These are phyloP conservation scores for Pseudogymnoascus sp. DNA, from an alignment of 2,329 filamentous ascomycete species.

Conservation along the genomic window DNA sequence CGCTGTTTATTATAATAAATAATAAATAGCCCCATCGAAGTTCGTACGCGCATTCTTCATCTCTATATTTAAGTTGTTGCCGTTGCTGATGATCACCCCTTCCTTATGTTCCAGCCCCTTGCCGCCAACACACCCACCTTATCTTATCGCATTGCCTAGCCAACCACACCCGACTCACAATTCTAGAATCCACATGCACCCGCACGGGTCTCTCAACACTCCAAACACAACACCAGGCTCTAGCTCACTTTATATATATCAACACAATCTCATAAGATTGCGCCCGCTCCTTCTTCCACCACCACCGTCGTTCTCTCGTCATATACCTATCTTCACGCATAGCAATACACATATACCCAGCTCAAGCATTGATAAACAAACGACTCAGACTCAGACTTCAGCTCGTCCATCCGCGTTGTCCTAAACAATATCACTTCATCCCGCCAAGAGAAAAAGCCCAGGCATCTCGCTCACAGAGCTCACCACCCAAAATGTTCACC, in stretches of 20 bases:
- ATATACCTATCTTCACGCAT: background rate
- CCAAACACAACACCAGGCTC: background rate
- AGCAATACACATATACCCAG: background rate
- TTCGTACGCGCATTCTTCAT: background rate
- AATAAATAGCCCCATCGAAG: background rate
- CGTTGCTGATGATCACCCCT: background rate
- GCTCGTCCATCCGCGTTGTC: background rate
- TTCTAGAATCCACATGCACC: background rate
- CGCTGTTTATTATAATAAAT: background rate
- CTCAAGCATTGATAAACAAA: background rate
- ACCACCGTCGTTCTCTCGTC: background rate
- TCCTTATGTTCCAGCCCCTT: background rate
- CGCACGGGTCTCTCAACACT: background rate
- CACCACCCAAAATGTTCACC: constrained; percentile 16
- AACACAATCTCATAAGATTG: background rate
- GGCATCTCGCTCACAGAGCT: background rate
- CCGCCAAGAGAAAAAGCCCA: background rate
- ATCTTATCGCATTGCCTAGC: constrained; percentile 1
- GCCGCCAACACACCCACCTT: background rate
- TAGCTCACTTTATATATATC: background rate
- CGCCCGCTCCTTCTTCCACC: background rate
- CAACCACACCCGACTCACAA: background rate
- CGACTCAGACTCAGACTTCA: background rate
- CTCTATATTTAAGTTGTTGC: background rate
- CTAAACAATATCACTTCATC: background rate